Conservation (phyloP, 192 early-diverging fungal species). For the Entomortierella lignicola region DNA sequence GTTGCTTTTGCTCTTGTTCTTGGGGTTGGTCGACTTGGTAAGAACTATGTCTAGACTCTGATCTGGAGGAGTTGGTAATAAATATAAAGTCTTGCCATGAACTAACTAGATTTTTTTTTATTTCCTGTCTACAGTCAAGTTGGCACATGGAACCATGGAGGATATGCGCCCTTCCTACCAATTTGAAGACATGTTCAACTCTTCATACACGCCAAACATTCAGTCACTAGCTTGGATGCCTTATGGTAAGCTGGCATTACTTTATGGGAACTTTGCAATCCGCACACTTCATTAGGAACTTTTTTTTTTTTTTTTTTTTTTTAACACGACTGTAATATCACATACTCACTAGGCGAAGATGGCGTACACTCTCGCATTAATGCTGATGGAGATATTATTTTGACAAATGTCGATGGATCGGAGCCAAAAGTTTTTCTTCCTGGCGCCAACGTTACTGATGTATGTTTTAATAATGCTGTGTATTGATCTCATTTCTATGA, state of each 20-base stretch:
- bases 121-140: neutral
- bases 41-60: neutral
- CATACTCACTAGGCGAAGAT: constrained; percentile 23
- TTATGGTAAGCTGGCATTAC: constrained; percentile 41
- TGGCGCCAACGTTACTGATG: constrained; percentile 46
- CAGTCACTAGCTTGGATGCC: constrained; percentile 48
- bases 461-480: constrained; percentile 11
- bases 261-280: no score
- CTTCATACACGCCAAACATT: constrained; percentile 28
- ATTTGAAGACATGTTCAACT: constrained; percentile 52
- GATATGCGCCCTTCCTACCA: constrained; percentile 40
- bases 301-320: neutral
- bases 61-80: no score
- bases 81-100: no score
- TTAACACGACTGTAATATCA: neutral
- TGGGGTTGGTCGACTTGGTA: constrained; percentile 37
- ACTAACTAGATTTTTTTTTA: no score
- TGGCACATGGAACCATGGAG: constrained; percentile 9
- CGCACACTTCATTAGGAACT: no score
- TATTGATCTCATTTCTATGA: no score
- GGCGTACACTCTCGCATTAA: constrained; percentile 43
- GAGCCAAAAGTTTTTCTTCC: constrained; percentile 44
- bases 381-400: constrained; percentile 41
- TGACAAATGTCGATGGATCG: constrained; percentile 39
- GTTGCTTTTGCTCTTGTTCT: constrained; percentile 35